Evolutionary conservation across 345 rosid genomes (phyloP), one percentile per base, ranked within the genome.

Genomic region (Aquilaria malaccensis): DNA sequence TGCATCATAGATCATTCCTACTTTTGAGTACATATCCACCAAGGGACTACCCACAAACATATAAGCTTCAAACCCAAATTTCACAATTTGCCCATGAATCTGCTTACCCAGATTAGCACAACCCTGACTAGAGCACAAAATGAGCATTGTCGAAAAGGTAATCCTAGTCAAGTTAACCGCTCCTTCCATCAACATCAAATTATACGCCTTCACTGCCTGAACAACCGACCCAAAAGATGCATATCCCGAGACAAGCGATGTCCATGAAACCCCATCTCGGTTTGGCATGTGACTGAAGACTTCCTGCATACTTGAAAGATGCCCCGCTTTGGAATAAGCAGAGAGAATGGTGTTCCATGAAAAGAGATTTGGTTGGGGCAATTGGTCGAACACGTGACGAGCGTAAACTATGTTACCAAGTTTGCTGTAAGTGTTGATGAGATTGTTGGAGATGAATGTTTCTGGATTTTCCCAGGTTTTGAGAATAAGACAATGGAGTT

Each of bases 311-410:
- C 75, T 61, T 1, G 76, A 63, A 69, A 94, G 59, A 52, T 55
- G 45, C 58, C 97, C 95, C 30, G 92, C 75, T 70, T 78, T 88
- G 3, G 85, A 84, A 76, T 87, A 83, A 58, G 90, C 87, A 55
- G 86, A 75, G 58, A 93, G 92, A 62, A 93, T 80, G 58, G 80
- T 76, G 79, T 94, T 94, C 97, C 97, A 94, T 0, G 97, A 86
- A 67, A 74, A 85, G 15, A 54, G 58, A 70, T 86, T 90, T 56
- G 81, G 92, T 7, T 65, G 75, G 53, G 83, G 72, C 70, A 85
- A 80, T 74, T 41, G 54, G 22, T 86, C 91, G 74, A 94, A 94
- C 84, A 85, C 61, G 56, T 56, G 57, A 63, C 91, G 83, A 10
- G 96, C 99, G 56, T 88, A 83, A 10, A 30, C 58, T 29, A 76